Evolutionary conservation across 2,329 filamentous ascomycete genomes (phyloP), one percentile per base, ranked within the genome.

Genomic region (Elsinoe australis): DNA sequence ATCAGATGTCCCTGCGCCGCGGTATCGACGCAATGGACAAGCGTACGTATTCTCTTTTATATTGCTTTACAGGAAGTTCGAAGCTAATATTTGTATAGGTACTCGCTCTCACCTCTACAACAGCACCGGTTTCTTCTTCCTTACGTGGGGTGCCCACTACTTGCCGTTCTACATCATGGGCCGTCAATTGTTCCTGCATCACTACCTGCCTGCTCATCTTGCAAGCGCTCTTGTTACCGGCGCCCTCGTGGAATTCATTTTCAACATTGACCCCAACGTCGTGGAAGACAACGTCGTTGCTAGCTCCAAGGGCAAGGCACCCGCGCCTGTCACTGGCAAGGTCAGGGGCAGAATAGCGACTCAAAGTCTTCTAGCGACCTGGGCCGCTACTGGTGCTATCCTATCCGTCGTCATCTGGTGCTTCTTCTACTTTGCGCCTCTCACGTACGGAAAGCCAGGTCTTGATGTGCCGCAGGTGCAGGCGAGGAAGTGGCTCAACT

Each of bases 91-190:
- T 49, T 38, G 34, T 52, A 39, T 62, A 84, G 88, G 88, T 56
- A 88, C 92, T 22, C 89, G 92, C 55, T 89, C 86, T 18, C 88
- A 89, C 54, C 77, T 98, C 42, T 98, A 98, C 71, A 96, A 96
- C 75, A 95, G 88, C 48, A 96, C 92, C 0, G 92, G 92, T 18
- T 98, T 98, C 78, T 94, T 98, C 74, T 96, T 95, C 80, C 79
- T 98, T 50, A 87, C 88, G 49, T 98, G 92, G 92, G 88, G 87
- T 10, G 90, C 88, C 2, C 92, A 98, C 66, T 98, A 95, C 73
- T 80, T 95, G 67, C 90, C 90, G 46, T 98, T 98, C 74, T 98
- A 82, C 71, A 80, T 95, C 54, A 98, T 98, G 90, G 90, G 90
- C 50, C 88, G 90, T 59, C 90, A 98, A 67, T 82, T 95, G 55